Evolutionary conservation across 371 early-diverging fungal species (phyloP).

Genomic region (Cladochytrium tenue): DNA sequence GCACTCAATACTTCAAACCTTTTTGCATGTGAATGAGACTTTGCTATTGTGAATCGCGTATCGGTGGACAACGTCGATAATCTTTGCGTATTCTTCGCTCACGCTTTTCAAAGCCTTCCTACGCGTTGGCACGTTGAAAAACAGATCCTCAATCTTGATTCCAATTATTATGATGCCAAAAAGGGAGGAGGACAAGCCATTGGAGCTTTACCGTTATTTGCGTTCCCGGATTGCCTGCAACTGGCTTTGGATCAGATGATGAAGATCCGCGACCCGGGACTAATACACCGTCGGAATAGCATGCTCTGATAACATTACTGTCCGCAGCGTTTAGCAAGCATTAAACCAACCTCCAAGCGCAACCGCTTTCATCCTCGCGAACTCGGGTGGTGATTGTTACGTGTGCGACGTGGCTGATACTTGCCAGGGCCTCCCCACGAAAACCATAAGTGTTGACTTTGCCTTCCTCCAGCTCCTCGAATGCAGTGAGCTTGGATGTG

Average conservation of each 20-base stretch:
- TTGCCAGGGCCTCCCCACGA: conserved; percentile 98
- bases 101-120: conserved; percentile 76
- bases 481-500: conserved; percentile 87
- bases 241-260: conserved; percentile 77
- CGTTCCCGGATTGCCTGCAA: conserved; percentile 92
- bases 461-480: conserved; percentile 77
- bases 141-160: conserved; percentile 91
- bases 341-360: conserved; percentile 73
- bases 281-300: conserved; percentile 82
- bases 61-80: conserved; percentile 81
- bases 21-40: conserved; percentile 82
- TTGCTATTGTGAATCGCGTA: conserved; percentile 90
- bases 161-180: not conserved
- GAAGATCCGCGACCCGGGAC: conserved; percentile 70
- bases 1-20: conserved; percentile 44
- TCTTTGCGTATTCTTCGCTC: conserved; percentile 83
- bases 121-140: conserved; percentile 85
- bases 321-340: not conserved
- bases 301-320: conserved; percentile 55
- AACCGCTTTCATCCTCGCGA: conserved; percentile 50
- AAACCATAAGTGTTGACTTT: conserved; percentile 93
- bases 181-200: not conserved
- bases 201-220: conserved; percentile 59
- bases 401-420: conserved; percentile 91
- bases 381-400: conserved; percentile 88